These are phyloP conservation scores for Eruca vesicaria DNA, from an alignment of 441 rosid species.

Conservation along the genomic window DNA sequence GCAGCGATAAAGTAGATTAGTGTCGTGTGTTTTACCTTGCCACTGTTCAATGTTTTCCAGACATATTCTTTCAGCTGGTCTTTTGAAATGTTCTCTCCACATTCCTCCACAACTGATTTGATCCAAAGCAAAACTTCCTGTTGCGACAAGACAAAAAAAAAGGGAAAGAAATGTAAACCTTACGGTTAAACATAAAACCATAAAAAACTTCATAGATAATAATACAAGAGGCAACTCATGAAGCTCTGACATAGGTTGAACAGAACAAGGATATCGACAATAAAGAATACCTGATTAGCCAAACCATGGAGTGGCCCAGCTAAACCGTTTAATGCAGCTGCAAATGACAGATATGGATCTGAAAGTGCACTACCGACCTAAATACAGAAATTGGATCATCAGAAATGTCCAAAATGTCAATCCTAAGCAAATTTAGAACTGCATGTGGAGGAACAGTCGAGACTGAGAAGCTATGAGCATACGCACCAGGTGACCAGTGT, in stretches of 20 bases:
- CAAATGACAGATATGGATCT: slow-evolving; percentile 96
- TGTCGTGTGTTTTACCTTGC: slow-evolving; percentile 60
- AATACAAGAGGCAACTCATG: neutral
- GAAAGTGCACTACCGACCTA: slow-evolving; percentile 98
- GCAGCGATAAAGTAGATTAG: neutral
- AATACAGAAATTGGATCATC: neutral
- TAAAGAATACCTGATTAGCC: slow-evolving; percentile 84
- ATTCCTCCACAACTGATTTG: slow-evolving; percentile 81
- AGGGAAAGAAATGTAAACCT: neutral
- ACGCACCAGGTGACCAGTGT: slow-evolving; percentile 94
- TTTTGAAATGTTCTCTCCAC: slow-evolving; percentile 67
- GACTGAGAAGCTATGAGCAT: slow-evolving; percentile 6
- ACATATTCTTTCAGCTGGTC: slow-evolving; percentile 82
- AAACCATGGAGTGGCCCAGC: slow-evolving; percentile 99
- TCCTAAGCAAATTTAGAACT: neutral
- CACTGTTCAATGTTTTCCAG: slow-evolving; percentile 88
- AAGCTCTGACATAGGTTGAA: slow-evolving; percentile 8
- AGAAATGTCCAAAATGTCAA: neutral
- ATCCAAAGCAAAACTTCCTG: slow-evolving; percentile 97
- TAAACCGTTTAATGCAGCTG: slow-evolving; percentile 96
- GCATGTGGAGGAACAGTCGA: slow-evolving; percentile 2
- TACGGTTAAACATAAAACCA: neutral
- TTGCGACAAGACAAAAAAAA: neutral
- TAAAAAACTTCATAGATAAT: neutral
- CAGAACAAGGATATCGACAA: neutral